These are phyloP conservation scores for Glomus cerebriforme DNA, from an alignment of 192 early-diverging fungal genomes.

Conservation along the genomic window DNA sequence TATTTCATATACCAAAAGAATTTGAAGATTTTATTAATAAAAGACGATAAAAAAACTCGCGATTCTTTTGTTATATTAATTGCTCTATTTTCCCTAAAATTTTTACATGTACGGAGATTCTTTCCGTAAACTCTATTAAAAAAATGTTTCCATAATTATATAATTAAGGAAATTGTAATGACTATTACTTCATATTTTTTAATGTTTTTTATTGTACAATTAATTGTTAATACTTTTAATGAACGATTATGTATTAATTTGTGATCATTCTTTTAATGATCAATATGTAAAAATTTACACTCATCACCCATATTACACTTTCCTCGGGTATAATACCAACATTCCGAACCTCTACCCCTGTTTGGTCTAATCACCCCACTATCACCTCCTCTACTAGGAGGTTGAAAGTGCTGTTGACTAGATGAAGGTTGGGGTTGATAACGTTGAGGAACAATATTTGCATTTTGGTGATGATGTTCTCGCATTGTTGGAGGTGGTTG, in stretches of 20 bases:
- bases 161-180: no score
- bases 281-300: conserved; percentile 21
- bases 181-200: no score
- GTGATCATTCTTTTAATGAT: neutral
- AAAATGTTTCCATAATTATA: no score
- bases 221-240: neutral
- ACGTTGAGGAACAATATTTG: neutral
- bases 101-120: no score
- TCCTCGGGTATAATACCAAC: conserved; percentile 17
- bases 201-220: neutral
- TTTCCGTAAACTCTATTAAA: no score
- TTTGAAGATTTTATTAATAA: conserved; percentile 39
- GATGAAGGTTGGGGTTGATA: neutral
- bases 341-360: conserved; percentile 23
- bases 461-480: neutral
- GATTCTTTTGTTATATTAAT: no score
- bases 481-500: neutral
- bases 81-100: no score
- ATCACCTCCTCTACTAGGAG: neutral
- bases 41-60: conserved; percentile 6
- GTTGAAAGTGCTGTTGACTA: neutral
- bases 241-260: neutral
- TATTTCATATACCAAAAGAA: conserved; percentile 57
- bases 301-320: conserved; percentile 22
- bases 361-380: neutral